phyloP scores from a whole-genome alignment of 768 basidiomycete species.

The Stropharia rugosoannulata region DNA sequence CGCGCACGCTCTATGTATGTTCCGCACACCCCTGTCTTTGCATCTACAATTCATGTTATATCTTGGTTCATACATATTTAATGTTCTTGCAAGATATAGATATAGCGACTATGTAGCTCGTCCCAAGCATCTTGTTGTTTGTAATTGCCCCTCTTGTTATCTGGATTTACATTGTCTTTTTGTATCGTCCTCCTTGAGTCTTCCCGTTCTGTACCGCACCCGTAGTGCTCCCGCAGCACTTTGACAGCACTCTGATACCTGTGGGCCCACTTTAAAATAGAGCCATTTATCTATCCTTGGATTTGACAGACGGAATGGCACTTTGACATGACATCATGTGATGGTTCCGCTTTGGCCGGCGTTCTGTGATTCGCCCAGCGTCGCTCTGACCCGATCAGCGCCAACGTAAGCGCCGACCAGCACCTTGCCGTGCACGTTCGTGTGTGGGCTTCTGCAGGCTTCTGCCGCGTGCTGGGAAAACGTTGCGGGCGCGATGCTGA shows the following conservation, averaged over 20 bases:
- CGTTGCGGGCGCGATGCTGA: too few species aligned
- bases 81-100: conserved; percentile 15
- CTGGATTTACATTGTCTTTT: conserved; percentile 1
- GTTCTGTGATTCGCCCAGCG: conserved; percentile 2
- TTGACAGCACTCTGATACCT: too few species aligned
- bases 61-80: conserved; percentile 23
- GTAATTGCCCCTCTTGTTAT: conserved; percentile 19
- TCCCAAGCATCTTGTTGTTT: conserved; percentile 18
- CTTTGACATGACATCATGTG: conserved; percentile 11
- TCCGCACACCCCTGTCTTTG: conserved; percentile 12
- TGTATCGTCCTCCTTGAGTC: neutral
- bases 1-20: conserved; percentile 23
- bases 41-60: conserved; percentile 23
- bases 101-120: conserved; percentile 8
- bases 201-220: neutral
- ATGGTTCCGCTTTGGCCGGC: conserved; percentile 5
- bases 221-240: neutral
- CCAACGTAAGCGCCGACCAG: neutral
- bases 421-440: too few species aligned
- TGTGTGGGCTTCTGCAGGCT: neutral
- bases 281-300: neutral
- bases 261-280: neutral
- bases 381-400: neutral
- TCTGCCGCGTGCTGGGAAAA: neutral
- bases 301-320: conserved; percentile 9